Evolutionary conservation across 78 protist genomes (phyloP).

Genomic region (slime mould (Dictyostelium discoideum)): DNA sequence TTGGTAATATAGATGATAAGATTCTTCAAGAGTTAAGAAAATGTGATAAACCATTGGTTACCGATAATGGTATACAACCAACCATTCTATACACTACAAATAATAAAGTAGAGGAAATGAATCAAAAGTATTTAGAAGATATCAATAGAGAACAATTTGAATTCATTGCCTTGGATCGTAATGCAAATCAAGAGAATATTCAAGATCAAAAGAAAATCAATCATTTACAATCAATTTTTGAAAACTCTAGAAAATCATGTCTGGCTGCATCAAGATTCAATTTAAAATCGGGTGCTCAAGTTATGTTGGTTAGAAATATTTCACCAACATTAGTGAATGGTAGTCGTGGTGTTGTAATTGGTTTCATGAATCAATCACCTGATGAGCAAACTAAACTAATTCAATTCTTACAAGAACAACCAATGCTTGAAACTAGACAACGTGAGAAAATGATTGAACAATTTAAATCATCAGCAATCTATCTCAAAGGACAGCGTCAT

Average conservation of each 20-base stretch:
- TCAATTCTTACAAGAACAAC: not conserved
- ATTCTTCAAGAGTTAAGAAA: not conserved
- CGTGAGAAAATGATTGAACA: conserved; percentile 27
- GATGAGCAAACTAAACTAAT: not conserved
- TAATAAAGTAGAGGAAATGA: conserved; percentile 40
- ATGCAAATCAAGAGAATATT: conserved; percentile 19
- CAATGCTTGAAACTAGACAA: not conserved
- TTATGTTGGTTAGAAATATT: conserved; percentile 74
- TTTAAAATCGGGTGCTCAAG: conserved; percentile 79
- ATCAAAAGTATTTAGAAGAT: not conserved
- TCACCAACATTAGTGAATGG: conserved; percentile 46
- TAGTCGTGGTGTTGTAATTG: conserved; percentile 50
- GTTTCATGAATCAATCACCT: conserved; percentile 15
- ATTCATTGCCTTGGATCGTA: conserved; percentile 26
- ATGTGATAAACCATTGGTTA: not conserved
- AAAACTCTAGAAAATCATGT: conserved; percentile 54
- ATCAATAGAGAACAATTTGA: not conserved
- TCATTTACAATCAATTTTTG: conserved; percentile 16
- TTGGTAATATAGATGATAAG: conserved; percentile 21
- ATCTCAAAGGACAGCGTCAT: not conserved
- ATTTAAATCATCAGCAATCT: not conserved
- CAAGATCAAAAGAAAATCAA: not conserved
- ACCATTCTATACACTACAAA: conserved; percentile 52
- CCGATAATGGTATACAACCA: conserved; percentile 49
- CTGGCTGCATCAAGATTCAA: conserved; percentile 29